phyloP scores from a whole-genome alignment of 2,329 filamentous ascomycete genomes.

The Ceratocystis alfenasii region DNA sequence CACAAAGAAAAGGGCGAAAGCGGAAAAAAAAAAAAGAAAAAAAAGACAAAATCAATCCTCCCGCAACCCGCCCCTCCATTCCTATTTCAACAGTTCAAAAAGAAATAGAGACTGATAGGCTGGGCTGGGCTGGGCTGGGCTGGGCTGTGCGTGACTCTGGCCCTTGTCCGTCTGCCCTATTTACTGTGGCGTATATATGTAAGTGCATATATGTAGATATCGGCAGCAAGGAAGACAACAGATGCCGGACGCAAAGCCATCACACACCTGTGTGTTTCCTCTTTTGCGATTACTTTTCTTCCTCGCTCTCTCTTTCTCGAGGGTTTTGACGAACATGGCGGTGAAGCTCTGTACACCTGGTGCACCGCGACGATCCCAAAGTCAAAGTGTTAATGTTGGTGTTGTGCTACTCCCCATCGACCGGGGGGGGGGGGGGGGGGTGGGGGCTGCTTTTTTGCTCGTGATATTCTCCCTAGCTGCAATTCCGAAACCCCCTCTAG shows the following conservation, averaged over 20 bases:
- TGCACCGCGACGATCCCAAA: background rate
- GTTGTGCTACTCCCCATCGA: background rate
- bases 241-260: background rate
- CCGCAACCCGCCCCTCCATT: conserved; percentile 5
- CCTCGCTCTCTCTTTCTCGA: background rate
- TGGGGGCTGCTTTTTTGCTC: background rate
- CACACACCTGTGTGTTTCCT: background rate
- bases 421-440: too few species aligned
- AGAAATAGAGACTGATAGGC: background rate
- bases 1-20: background rate
- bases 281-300: background rate
- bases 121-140: background rate
- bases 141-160: background rate
- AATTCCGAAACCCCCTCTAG: background rate
- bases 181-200: background rate
- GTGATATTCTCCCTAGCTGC: background rate
- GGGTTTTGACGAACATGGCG: conserved; percentile 1
- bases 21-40: background rate
- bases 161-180: background rate
- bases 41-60: background rate
- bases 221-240: background rate
- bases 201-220: background rate
- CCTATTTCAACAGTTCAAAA: background rate
- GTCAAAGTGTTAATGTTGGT: background rate
- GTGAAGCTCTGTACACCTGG: background rate